phyloP scores from a whole-genome alignment of 2,329 filamentous ascomycete species.

The Pestalotiopsis sp. region DNA sequence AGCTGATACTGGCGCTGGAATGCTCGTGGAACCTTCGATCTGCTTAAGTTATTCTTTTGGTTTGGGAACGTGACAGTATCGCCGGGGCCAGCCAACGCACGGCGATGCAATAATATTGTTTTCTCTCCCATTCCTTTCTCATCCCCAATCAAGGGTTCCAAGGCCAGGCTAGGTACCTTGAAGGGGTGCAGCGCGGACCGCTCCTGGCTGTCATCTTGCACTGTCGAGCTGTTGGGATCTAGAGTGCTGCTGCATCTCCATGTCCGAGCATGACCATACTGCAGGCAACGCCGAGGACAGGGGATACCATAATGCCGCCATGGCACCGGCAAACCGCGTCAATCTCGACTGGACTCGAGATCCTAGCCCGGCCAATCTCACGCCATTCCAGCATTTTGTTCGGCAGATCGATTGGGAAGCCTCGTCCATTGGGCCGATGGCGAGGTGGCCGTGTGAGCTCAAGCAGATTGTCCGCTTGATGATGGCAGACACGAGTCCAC shows the following conservation, averaged over 20 bases:
- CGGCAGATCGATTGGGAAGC: conserved; percentile 43
- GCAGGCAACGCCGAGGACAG: background rate
- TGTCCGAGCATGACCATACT: background rate
- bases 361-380: conserved; percentile 17
- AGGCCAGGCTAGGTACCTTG: too few relatives aligned
- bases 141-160: too few relatives aligned
- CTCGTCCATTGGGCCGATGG: conserved; percentile 43
- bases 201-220: too few relatives aligned
- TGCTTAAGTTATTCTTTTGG: background rate
- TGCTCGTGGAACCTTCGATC: background rate
- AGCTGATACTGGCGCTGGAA: background rate
- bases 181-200: too few relatives aligned
- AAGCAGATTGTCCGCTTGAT: conserved; percentile 38
- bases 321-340: background rate
- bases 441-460: conserved; percentile 41
- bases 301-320: background rate
- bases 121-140: background rate
- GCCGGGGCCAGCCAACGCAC: background rate
- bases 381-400: conserved; percentile 27
- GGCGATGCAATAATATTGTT: background rate
- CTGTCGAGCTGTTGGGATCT: too few relatives aligned
- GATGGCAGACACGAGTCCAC: conserved; percentile 37
- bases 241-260: background rate
- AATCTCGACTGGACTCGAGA: conserved; percentile 27
- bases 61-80: background rate